These are phyloP conservation scores for Plicaturopsis crispa DNA, from an alignment of 768 basidiomycete genomes.

Conservation along the genomic window DNA sequence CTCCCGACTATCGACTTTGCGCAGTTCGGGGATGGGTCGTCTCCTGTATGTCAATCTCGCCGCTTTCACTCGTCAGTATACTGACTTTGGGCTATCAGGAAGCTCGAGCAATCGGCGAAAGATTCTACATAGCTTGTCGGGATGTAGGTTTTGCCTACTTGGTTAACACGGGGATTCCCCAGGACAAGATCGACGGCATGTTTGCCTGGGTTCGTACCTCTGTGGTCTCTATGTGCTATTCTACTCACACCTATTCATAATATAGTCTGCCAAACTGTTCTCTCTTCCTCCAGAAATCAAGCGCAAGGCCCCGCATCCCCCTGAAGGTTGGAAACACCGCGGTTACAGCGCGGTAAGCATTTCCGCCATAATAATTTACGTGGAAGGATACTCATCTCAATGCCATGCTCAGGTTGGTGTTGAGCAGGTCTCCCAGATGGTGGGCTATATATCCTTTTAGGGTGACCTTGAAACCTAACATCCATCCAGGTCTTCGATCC, in stretches of 20 bases:
- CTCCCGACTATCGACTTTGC: no score
- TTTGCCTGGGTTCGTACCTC: slow-evolving; percentile 18
- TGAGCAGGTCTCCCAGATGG: slow-evolving; percentile 17
- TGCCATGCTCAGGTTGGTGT: no score
- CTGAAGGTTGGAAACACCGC: slow-evolving; percentile 17
- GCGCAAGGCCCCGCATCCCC: slow-evolving; percentile 18
- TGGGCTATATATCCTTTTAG: neutral
- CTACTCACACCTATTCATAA: no score
- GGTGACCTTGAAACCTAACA: neutral
- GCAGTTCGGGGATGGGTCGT: no score
- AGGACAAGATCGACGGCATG: slow-evolving; percentile 16
- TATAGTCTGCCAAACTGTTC: slow-evolving; percentile 15
- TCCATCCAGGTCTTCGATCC: slow-evolving; percentile 20
- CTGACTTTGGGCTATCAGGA: no score
- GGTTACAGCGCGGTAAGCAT: slow-evolving; percentile 17
- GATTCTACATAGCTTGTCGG: slow-evolving; percentile 11
- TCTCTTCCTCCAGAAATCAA: slow-evolving; percentile 15
- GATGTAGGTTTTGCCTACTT: slow-evolving; percentile 25
- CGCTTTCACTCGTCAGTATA: no score
- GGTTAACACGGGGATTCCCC: slow-evolving; percentile 18
- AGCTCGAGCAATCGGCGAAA: slow-evolving; percentile 9
- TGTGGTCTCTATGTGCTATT: slow-evolving; percentile 3
- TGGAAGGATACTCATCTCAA: no score
- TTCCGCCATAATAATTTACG: no score
- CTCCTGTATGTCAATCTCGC: no score